A percentile compares a stretch with the other conserved stretches of the same genome.
These are phyloP conservation scores for Cutaneotrichosporon spelunceum DNA, from an alignment of 1,284 basidiomycete genomes.

Conservation along the genomic window DNA sequence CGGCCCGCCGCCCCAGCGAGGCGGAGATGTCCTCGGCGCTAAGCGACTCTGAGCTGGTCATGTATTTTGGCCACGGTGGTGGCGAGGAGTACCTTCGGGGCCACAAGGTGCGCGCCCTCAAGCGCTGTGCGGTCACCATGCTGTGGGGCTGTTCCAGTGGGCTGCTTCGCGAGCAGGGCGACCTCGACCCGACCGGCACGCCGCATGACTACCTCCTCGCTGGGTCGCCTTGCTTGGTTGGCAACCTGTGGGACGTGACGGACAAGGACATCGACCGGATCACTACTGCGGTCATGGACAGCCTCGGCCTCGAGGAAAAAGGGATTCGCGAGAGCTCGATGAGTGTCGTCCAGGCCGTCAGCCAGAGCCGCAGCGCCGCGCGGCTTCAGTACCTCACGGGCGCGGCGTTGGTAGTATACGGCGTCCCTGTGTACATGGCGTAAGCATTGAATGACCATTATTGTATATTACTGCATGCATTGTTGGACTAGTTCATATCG, in stretches of 20 bases:
- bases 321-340: constrained; percentile 50
- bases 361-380: constrained; percentile 70
- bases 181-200: constrained; percentile 86
- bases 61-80: constrained; percentile 98
- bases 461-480: background rate
- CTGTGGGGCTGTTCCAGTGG: constrained; percentile 99
- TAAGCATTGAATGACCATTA: background rate
- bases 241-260: constrained; percentile 97
- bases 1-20: constrained; percentile 72
- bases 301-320: constrained; percentile 59
- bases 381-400: constrained; percentile 94
- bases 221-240: constrained; percentile 88
- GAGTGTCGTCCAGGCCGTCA: constrained; percentile 70
- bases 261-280: constrained; percentile 95
- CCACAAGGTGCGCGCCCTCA: constrained; percentile 74
- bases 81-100: constrained; percentile 91
- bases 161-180: constrained; percentile 78
- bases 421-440: constrained; percentile 62
- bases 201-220: constrained; percentile 94
- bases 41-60: constrained; percentile 68
- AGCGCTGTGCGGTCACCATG: constrained; percentile 86
- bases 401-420: constrained; percentile 89
- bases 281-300: constrained; percentile 76
- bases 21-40: constrained; percentile 73
- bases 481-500: background rate